Evolutionary conservation across 192 early-diverging fungal species (phyloP).

Genomic region (Dimargaris cristalligena): DNA sequence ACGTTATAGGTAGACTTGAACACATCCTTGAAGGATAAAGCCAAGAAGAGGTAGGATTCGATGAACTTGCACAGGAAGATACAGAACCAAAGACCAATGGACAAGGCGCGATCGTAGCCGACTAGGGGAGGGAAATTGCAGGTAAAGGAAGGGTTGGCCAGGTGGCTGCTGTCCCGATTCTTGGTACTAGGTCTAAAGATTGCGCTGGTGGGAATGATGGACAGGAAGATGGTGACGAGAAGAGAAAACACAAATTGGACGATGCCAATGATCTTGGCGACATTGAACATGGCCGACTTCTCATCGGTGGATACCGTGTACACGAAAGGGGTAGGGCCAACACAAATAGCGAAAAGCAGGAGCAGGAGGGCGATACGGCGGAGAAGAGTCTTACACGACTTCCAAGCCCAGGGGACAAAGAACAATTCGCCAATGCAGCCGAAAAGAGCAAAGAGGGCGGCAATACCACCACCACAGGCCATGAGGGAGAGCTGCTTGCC

Average conservation of each 20-base stretch:
- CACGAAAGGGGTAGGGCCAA: slow-evolving; percentile 34
- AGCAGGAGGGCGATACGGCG: slow-evolving; percentile 34
- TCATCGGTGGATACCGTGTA: slow-evolving; percentile 22
- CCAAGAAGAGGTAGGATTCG: slow-evolving; percentile 72
- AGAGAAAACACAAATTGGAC: slow-evolving; percentile 52
- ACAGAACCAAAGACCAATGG: slow-evolving; percentile 48
- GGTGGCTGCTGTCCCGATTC: slow-evolving; percentile 30
- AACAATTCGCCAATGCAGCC: slow-evolving; percentile 49
- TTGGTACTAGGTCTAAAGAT: slow-evolving; percentile 38
- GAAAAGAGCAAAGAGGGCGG: slow-evolving; percentile 45
- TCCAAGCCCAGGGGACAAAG: slow-evolving; percentile 45
- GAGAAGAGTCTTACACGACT: slow-evolving; percentile 19
- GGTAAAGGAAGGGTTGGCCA: slow-evolving; percentile 47
- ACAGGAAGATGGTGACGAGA: slow-evolving; percentile 41
- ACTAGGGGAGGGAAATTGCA: slow-evolving; percentile 57
- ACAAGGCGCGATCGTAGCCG: slow-evolving; percentile 44
- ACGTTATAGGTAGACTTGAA: slow-evolving; percentile 35
- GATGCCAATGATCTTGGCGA: slow-evolving; percentile 41
- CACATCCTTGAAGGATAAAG: slow-evolving; percentile 57
- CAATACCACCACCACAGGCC: slow-evolving; percentile 50
- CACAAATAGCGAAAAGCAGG: slow-evolving; percentile 39
- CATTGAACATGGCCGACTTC: slow-evolving; percentile 16
- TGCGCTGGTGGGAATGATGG: slow-evolving; percentile 45
- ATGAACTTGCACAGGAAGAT: slow-evolving; percentile 61
- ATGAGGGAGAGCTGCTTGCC: slow-evolving; percentile 45